phyloP scores from a whole-genome alignment of 768 basidiomycete species.

The Stropharia rugosoannulata region DNA sequence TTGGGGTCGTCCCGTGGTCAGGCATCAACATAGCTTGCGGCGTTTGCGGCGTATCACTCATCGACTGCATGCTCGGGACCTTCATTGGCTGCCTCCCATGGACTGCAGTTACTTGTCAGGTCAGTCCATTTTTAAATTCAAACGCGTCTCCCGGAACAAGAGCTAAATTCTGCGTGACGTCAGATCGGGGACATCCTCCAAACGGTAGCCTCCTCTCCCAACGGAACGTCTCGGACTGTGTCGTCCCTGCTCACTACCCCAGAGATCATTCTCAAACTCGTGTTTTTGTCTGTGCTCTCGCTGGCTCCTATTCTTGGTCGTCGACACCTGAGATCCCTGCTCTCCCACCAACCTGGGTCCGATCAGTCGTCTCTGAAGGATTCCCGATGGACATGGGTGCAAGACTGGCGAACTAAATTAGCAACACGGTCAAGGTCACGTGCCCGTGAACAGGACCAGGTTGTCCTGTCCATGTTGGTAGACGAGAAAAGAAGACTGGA shows the following conservation, averaged over 20 bases:
- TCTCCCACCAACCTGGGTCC: conserved; percentile 32
- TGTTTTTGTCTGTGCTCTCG: conserved; percentile 79
- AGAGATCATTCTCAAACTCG: conserved; percentile 79
- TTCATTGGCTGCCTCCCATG: conserved; percentile 86
- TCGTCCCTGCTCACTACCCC: conserved; percentile 84
- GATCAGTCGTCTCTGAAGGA: conserved; percentile 24
- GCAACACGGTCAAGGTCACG: conserved; percentile 52
- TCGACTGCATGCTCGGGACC: conserved; percentile 75
- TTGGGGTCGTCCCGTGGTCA: conserved; percentile 95
- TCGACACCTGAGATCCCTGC: conserved; percentile 58
- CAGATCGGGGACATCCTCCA: conserved; percentile 88
- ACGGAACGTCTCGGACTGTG: conserved; percentile 74
- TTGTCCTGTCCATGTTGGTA: conserved; percentile 49
- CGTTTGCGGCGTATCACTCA: conserved; percentile 76
- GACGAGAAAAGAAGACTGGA: conserved; percentile 55
- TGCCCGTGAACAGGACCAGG: conserved; percentile 41
- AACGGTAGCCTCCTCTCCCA: conserved; percentile 72
- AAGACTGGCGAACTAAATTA: conserved; percentile 62
- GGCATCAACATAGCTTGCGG: conserved; percentile 97
- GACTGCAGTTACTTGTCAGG: conserved; percentile 92
- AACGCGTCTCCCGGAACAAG: conserved; percentile 12
- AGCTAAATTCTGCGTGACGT: conserved; percentile 19
- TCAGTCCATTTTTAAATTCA: conserved; percentile 30
- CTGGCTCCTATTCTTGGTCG: conserved; percentile 85
- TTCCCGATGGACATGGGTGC: conserved; percentile 61